Base-by-base conservation (phyloP, 257 asterid species). In the Forsythia viridissima region DNA sequence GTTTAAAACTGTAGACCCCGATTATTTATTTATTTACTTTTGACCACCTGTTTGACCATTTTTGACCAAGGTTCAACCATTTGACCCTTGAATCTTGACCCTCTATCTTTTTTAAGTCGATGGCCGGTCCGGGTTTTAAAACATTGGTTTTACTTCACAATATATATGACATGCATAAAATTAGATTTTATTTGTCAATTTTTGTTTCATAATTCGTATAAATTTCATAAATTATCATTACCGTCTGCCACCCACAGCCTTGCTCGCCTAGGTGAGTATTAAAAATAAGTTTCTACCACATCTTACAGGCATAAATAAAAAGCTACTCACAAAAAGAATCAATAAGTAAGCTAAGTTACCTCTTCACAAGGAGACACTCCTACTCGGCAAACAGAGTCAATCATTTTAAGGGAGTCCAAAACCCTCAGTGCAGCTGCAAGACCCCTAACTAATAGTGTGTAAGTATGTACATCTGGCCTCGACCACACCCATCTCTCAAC, bases 401-500 rank as follows among this genome's bases (percentile, higher is more conserved):
- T 82, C 82, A 91, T 80, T 82, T 74, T 81, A 77, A 95, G 89
- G 74, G 99, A 98, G 84, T 95, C 99, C 24, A 97, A 87, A 76
- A 95, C 92, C 83, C 97, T 93, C 37, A 93, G 79, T 18, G 80
- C 79, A 65, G 91, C 88, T 51, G 98, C 99, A 59, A 93, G 98
- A 37, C 96, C 96, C 82, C 76, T 89, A 73, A 91, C 87, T 74
- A 93, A 85, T 75, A 89, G 51, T 6, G 90, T 80, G 79, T 92
- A 93, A n/a, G 89, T 89, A 83, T 78, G 77, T 40, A 86, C 96
- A 82, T 93, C 93, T 9, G 99, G 97, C 85, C 97, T 90, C 41
- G 98, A 89, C 98, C 99, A 95, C 83, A 81, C 93, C 97, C 94
- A 95, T 88, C 90, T 90, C 81, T 82, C 91, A 37, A 84, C 77